A percentile compares a stretch with the other conserved stretches of the same genome.
Evolutionary conservation across 1,284 basidiomycete genomes (phyloP).

Genomic region (Ceratobasidium sp.): DNA sequence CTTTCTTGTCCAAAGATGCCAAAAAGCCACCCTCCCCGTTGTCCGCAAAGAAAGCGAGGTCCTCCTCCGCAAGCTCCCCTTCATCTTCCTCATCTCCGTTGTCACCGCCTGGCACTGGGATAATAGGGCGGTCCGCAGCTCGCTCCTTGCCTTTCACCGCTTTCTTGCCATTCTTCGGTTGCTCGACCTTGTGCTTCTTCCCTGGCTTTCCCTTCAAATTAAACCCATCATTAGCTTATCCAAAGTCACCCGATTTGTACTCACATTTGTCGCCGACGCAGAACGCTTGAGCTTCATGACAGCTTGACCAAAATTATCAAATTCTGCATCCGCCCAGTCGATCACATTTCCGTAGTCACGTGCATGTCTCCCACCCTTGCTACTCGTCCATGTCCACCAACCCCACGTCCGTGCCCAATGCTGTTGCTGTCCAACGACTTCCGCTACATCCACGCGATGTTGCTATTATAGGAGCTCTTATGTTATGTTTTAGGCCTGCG

Average conservation of each 20-base stretch:
- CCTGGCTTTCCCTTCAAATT: slow-evolving; percentile 32
- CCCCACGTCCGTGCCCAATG: slow-evolving; percentile 27
- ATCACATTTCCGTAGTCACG: slow-evolving; percentile 5
- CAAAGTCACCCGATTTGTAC: neutral
- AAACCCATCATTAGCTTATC: neutral
- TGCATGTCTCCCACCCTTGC: slow-evolving; percentile 22
- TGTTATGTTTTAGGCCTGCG: slow-evolving; percentile 50
- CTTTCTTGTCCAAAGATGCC: slow-evolving; percentile 69
- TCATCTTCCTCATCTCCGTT: slow-evolving; percentile 58
- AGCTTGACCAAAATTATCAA: slow-evolving; percentile 30
- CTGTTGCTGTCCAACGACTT: slow-evolving; percentile 22
- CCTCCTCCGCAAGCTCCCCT: slow-evolving; percentile 68
- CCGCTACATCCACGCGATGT: slow-evolving; percentile 51
- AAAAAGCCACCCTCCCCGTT: slow-evolving; percentile 68
- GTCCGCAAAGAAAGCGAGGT: slow-evolving; percentile 67
- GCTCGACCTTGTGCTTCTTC: slow-evolving; percentile 45
- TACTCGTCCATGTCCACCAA: slow-evolving; percentile 10
- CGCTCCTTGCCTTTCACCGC: slow-evolving; percentile 64
- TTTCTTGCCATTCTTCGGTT: slow-evolving; percentile 17
- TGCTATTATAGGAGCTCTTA: slow-evolving; percentile 56
- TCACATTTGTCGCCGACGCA: slow-evolving; percentile 24
- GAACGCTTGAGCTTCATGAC: slow-evolving; percentile 41
- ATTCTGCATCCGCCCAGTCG: slow-evolving; percentile 20
- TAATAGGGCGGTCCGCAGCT: slow-evolving; percentile 66
- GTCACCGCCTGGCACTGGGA: slow-evolving; percentile 66